phyloP scores from a whole-genome alignment of 176 grass and related monocot species.

The Cenchrus purpureus region DNA sequence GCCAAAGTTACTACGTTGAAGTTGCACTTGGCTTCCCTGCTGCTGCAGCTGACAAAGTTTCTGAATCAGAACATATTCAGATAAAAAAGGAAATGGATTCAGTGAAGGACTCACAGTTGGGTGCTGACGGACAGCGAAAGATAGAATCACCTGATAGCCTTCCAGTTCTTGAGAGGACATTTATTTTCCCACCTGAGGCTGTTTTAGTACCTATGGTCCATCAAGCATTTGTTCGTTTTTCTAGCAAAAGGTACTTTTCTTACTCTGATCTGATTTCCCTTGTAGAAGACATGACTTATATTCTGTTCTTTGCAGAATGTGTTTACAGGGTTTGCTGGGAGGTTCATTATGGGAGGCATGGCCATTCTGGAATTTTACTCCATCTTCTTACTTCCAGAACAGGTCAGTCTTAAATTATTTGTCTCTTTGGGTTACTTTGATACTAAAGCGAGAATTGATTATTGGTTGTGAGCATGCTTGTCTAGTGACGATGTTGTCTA shows the following conservation, averaged over 20 bases:
- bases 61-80: conserved; percentile 56
- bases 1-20: conserved; percentile 98
- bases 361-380: conserved; percentile 95
- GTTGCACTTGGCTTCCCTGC: conserved; percentile 80
- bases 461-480: conserved; percentile 18
- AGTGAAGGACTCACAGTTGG: conserved; percentile 47
- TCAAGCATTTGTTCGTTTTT: conserved; percentile 86
- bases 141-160: conserved; percentile 54
- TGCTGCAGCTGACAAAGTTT: conserved; percentile 54
- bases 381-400: conserved; percentile 76
- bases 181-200: conserved; percentile 90
- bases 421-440: conserved; percentile 10
- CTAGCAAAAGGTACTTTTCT: conserved; percentile 75
- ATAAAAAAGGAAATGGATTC: conserved; percentile 55
- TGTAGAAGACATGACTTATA: conserved; percentile 38
- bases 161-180: conserved; percentile 90
- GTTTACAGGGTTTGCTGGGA: conserved; percentile 63
- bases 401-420: conserved; percentile 61
- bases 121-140: conserved; percentile 47
- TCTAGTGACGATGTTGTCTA: not conserved
- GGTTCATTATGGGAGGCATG: conserved; percentile 78
- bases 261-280: conserved; percentile 13
- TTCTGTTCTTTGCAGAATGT: conserved; percentile 66
- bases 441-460: not conserved
- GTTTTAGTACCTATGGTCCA: conserved; percentile 93